Conservation (phyloP, 352 stramenopile species). For the Globisporangium uncinulatum region DNA sequence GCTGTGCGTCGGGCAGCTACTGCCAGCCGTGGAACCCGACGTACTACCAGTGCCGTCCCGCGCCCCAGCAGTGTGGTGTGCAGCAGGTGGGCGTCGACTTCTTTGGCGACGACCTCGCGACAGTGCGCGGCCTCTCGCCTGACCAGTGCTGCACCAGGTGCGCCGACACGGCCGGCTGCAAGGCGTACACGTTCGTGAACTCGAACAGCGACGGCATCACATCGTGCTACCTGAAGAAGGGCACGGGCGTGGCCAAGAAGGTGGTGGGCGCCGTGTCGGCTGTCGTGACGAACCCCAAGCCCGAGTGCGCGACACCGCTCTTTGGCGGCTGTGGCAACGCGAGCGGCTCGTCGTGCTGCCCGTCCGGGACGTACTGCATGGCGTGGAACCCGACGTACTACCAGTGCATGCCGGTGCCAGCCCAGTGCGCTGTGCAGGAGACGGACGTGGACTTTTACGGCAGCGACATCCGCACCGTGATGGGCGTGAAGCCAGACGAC, state of each 20-base stretch:
- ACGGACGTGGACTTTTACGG: constrained; percentile 34
- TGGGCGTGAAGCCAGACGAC: constrained; percentile 7
- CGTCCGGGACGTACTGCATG: constrained; percentile 36
- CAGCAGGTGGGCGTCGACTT: constrained; percentile 15
- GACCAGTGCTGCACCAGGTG: constrained; percentile 40
- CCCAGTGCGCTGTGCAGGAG: constrained; percentile 24
- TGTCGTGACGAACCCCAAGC: constrained; percentile 4
- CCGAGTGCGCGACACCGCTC: neutral
- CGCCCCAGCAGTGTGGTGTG: constrained; percentile 1
- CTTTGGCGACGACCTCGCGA: constrained; percentile 14
- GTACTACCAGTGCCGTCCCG: constrained; percentile 10
- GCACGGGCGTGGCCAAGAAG: constrained; percentile 5
- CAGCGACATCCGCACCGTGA: constrained; percentile 26
- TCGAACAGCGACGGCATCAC: constrained; percentile 11
- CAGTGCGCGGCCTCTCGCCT: constrained; percentile 20
- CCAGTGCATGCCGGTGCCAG: constrained; percentile 28
- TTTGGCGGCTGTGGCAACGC: neutral
- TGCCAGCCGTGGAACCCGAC: constrained; percentile 21
- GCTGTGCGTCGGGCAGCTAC: neutral
- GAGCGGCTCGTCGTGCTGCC: constrained; percentile 22
- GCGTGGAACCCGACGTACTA: constrained; percentile 38
- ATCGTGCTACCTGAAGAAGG: constrained; percentile 24
- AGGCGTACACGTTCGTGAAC: constrained; percentile 52
- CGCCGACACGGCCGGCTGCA: constrained; percentile 30
- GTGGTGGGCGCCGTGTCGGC: constrained; percentile 1